These are phyloP conservation scores for Rhizopus delemar DNA, from an alignment of 371 early-diverging fungal genomes.

Conservation along the genomic window DNA sequence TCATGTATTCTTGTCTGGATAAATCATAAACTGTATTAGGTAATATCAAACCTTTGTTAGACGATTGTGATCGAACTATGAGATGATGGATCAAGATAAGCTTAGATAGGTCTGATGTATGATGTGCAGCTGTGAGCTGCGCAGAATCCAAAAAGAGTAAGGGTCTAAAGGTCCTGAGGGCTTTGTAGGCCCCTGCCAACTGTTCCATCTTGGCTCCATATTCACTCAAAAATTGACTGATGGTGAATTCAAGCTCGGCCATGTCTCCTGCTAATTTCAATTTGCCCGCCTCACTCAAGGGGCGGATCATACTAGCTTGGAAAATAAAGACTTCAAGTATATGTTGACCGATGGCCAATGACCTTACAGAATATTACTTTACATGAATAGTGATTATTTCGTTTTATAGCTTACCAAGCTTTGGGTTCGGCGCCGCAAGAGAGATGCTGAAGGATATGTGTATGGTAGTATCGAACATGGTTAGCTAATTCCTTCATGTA, in stretches of 20 bases:
- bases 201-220: constrained; percentile 59
- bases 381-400: background rate
- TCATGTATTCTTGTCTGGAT: constrained; percentile 61
- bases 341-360: constrained; percentile 46
- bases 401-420: constrained; percentile 47
- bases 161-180: constrained; percentile 58
- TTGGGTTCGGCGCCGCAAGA: constrained; percentile 65
- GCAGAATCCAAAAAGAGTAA: constrained; percentile 61
- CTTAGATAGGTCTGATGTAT: constrained; percentile 50
- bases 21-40: constrained; percentile 57
- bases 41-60: constrained; percentile 39
- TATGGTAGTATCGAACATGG: constrained; percentile 60
- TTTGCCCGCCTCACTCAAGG: constrained; percentile 64
- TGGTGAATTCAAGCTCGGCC: constrained; percentile 70
- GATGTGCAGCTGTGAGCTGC: constrained; percentile 54
- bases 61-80: constrained; percentile 54
- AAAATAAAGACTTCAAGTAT: constrained; percentile 60
- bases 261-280: constrained; percentile 66
- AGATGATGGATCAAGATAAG: constrained; percentile 60
- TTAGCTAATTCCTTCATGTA: constrained; percentile 60
- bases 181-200: constrained; percentile 56
- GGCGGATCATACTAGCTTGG: constrained; percentile 63
- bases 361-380: constrained; percentile 40
- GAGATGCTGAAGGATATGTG: constrained; percentile 54
- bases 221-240: constrained; percentile 56